Evolutionary conservation across 306 rosid species (phyloP), one percentile per base, ranked within the genome.

Genomic region (Comarum palustre): DNA sequence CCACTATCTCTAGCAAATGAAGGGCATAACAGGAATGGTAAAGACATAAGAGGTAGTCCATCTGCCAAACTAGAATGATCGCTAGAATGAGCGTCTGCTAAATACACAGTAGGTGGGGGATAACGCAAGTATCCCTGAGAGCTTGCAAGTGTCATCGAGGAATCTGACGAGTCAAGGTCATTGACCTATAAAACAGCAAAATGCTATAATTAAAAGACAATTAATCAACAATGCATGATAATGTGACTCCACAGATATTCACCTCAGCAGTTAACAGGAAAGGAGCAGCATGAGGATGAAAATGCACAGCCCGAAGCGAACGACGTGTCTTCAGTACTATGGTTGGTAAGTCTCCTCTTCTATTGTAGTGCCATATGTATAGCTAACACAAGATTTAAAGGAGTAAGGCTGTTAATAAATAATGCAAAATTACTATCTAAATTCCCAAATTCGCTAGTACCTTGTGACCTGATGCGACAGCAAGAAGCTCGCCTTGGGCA

Each of bases 391-490:
- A 70, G 41, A 79, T 78, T 79, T 63, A 73, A 32, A 76, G 64
- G 38, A 36, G 69, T 36, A 73, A 50, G 17, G 68, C 20, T 39
- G 84, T 39, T 41, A 52, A 78, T 39, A 16, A 61, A 68, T 16
- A 64, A 47, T 31, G 24, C 25, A 78, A 68, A 46, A 45, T 32
- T 54, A 73, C 74, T 70, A 75, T 69, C 22, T 38, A 57, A 84
- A 69, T 69, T 72, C 31, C 62, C 66, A 72, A 43, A 66, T 24
- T 78, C 77, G 71, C 19, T 42, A 79, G 71, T 78, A 93, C 97
- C 95, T 91, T 94, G 86, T 94, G 98, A 63, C 98, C 98, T 71
- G 98, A 89, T 34, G 98, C 98, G 68, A 94, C 96, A 1, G 98
- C 97, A 47, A 94, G 92, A 63, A 94, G 86, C 79, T 94, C 98